phyloP scores from a whole-genome alignment of 1,284 basidiomycete genomes.

The Cryptococcus sp. region DNA sequence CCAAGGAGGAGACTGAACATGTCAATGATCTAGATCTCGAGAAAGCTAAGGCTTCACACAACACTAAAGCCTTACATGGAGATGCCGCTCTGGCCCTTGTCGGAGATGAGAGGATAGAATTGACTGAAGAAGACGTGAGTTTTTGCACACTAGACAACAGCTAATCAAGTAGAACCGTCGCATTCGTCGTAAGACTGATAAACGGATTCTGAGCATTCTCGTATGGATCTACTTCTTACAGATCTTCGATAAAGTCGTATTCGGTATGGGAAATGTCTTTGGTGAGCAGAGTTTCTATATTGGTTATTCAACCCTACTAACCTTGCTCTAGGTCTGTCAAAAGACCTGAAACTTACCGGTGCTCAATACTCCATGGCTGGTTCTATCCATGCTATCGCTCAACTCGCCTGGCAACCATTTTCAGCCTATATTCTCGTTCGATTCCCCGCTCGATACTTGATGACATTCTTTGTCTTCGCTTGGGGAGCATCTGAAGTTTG shows the following conservation, averaged over 20 bases:
- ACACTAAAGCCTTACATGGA: neutral
- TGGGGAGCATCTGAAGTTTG: conserved; percentile 36
- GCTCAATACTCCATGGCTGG: conserved; percentile 37
- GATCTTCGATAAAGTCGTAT: conserved; percentile 27
- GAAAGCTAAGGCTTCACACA: neutral
- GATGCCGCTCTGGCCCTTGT: conserved; percentile 4
- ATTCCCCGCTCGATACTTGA: conserved; percentile 34
- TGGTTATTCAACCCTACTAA: neutral
- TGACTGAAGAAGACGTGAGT: conserved; percentile 21
- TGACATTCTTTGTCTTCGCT: conserved; percentile 36
- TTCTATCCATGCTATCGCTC: conserved; percentile 39
- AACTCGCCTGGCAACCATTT: conserved; percentile 45
- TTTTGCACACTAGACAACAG: neutral
- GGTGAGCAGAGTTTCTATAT: neutral
- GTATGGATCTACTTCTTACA: conserved; percentile 36
- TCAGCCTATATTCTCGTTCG: conserved; percentile 42
- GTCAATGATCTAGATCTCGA: neutral
- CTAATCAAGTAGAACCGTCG: neutral
- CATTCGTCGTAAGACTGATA: conserved; percentile 26
- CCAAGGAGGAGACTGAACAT: neutral
- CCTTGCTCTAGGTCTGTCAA: conserved; percentile 10
- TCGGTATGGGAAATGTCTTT: neutral
- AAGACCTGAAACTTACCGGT: conserved; percentile 24
- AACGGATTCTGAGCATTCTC: conserved; percentile 22
- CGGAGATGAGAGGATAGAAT: conserved; percentile 13